Evolutionary conservation across 2,329 filamentous ascomycete genomes (phyloP).

Genomic region (Trichoderma atroviride): DNA sequence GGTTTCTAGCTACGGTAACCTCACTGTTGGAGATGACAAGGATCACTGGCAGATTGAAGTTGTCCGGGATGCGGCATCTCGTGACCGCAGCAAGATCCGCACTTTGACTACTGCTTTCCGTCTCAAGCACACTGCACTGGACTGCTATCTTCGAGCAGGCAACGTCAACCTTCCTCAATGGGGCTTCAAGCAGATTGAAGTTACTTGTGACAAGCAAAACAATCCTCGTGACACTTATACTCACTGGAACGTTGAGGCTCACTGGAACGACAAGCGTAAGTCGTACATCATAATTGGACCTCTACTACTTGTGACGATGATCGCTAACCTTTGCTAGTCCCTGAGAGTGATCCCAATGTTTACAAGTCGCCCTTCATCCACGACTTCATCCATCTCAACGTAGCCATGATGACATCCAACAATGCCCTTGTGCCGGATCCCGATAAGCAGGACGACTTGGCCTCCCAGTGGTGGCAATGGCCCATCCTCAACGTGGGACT

Average conservation of each 20-base stretch:
- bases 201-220: constrained; percentile 91
- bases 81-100: constrained; percentile 80
- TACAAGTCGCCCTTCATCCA: constrained; percentile 98
- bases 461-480: constrained; percentile 98
- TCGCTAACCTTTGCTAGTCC: constrained; percentile 60
- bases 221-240: constrained; percentile 92
- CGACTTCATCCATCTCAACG: constrained; percentile 96
- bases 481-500: constrained; percentile 92
- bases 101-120: constrained; percentile 94
- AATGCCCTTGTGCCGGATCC: constrained; percentile 96
- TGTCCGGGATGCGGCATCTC: constrained; percentile 83
- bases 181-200: constrained; percentile 99
- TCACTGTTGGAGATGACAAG: constrained; percentile 93
- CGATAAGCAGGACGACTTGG: constrained; percentile 97
- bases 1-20: constrained; percentile 94
- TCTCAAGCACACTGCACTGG: constrained; percentile 76
- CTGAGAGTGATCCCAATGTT: constrained; percentile 81
- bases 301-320: neutral
- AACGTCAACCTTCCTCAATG: constrained; percentile 97
- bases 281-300: constrained; percentile 31
- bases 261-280: constrained; percentile 90
- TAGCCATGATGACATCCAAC: constrained; percentile 99
- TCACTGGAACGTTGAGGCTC: constrained; percentile 98
- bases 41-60: constrained; percentile 97
- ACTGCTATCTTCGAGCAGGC: constrained; percentile 92